phyloP scores from a whole-genome alignment of 2,329 filamentous ascomycete species.

The Ramichloridium luteum region DNA sequence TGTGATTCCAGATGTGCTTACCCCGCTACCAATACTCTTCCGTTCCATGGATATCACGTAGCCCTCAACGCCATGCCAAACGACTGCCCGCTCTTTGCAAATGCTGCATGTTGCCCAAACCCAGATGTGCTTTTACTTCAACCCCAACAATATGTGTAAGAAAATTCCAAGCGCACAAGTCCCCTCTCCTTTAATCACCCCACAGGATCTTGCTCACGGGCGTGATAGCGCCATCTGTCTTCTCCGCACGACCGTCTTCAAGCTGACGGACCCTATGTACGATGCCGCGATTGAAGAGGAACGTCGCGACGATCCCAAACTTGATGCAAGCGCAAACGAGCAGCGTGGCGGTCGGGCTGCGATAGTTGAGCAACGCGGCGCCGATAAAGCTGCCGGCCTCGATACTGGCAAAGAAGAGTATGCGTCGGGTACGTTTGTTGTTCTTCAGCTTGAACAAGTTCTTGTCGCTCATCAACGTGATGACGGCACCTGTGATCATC shows the following conservation, averaged over 20 bases:
- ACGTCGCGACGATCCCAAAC: conserved; percentile 12
- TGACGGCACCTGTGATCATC: conserved; percentile 21
- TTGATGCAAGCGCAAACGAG: conserved; percentile 15
- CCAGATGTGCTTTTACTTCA: too few relatives aligned
- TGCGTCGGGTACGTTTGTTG: conserved; percentile 14
- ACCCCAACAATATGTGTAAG: too few relatives aligned
- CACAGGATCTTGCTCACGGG: conserved; percentile 12
- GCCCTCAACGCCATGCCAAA: too few relatives aligned
- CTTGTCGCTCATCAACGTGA: conserved; percentile 17
- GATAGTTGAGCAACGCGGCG: conserved; percentile 9
- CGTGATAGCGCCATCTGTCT: conserved; percentile 10
- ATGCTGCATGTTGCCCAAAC: too few relatives aligned
- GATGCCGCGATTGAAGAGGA: conserved; percentile 16
- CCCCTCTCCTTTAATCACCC: conserved; percentile 15
- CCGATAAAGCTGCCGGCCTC: conserved; percentile 18
- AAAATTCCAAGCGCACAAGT: too few relatives aligned
- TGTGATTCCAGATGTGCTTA: too few relatives aligned
- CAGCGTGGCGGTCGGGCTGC: conserved; percentile 11
- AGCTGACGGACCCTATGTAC: conserved; percentile 11
- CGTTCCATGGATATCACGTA: too few relatives aligned
- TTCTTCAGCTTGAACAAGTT: conserved; percentile 14
- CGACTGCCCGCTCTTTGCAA: too few relatives aligned
- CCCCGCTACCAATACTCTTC: too few relatives aligned
- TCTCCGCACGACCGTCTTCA: conserved; percentile 7
- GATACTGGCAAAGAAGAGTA: conserved; percentile 15